These are phyloP conservation scores for Multifurca ochricompacta DNA, from an alignment of 768 basidiomycete species.

Conservation along the genomic window DNA sequence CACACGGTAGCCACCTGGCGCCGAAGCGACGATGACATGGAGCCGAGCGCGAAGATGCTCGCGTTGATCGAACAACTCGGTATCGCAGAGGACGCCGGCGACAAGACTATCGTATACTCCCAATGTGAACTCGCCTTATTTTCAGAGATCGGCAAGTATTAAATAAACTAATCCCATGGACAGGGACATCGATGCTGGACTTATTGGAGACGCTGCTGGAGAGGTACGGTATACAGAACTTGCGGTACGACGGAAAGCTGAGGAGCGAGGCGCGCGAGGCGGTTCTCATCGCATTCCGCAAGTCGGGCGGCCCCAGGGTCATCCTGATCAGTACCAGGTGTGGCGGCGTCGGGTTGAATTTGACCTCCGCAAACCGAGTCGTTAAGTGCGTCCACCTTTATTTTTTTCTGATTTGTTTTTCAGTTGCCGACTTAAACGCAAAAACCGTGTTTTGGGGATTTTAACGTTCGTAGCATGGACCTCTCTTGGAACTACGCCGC, in stretches of 20 bases:
- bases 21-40: slow-evolving; percentile 53
- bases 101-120: slow-evolving; percentile 65
- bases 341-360: slow-evolving; percentile 62
- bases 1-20: slow-evolving; percentile 43
- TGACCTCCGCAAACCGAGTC: slow-evolving; percentile 61
- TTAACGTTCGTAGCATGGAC: slow-evolving; percentile 53
- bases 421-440: too few relatives aligned
- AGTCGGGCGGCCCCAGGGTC: slow-evolving; percentile 47
- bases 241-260: slow-evolving; percentile 70
- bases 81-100: slow-evolving; percentile 50
- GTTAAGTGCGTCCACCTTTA: slow-evolving; percentile 42
- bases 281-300: slow-evolving; percentile 47
- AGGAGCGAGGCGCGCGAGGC: slow-evolving; percentile 42
- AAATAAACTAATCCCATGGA: background rate
- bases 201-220: slow-evolving; percentile 52
- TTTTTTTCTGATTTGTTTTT: background rate
- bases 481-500: slow-evolving; percentile 68
- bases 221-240: slow-evolving; percentile 46
- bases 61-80: slow-evolving; percentile 47
- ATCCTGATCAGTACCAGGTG: slow-evolving; percentile 63
- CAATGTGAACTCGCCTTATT: slow-evolving; percentile 41
- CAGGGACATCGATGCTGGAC: slow-evolving; percentile 71
- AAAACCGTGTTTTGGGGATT: too few relatives aligned
- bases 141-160: background rate
- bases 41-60: slow-evolving; percentile 64